These are phyloP conservation scores for Botryotinia convoluta DNA, from an alignment of 2,329 filamentous ascomycete genomes.

Conservation along the genomic window DNA sequence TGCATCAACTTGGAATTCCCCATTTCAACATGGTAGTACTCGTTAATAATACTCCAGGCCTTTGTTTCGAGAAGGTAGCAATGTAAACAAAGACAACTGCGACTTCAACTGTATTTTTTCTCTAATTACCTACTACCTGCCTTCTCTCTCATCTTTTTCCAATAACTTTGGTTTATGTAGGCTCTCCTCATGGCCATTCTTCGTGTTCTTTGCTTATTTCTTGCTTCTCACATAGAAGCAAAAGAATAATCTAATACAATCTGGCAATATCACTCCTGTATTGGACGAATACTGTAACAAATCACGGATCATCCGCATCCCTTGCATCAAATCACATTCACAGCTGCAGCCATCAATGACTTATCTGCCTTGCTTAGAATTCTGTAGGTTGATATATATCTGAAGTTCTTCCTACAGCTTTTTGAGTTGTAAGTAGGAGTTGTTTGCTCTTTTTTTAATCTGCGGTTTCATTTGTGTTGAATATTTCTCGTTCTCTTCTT, in stretches of 20 bases:
- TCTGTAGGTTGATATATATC: background rate
- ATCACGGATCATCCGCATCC: background rate
- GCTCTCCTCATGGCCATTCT: background rate
- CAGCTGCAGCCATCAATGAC: too few relatives aligned
- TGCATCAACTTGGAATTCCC: background rate
- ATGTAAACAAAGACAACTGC: background rate
- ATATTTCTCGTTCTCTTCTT: fast-evolving
- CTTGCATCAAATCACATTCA: background rate
- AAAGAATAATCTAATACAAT: background rate
- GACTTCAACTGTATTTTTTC: background rate
- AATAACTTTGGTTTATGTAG: background rate
- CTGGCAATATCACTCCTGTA: too few relatives aligned
- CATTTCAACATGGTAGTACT: fast-evolving
- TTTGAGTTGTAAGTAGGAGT: background rate
- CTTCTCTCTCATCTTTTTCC: background rate
- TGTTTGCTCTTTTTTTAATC: background rate
- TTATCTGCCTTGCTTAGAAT: background rate
- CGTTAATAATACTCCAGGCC: too few relatives aligned
- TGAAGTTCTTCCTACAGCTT: fast-evolving
- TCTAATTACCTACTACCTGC: background rate
- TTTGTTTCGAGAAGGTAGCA: too few relatives aligned
- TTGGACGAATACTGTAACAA: background rate
- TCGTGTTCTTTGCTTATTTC: background rate
- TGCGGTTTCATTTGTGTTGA: too few relatives aligned
- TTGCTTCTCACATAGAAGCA: background rate